Evolutionary conservation across 495 filamentous ascomycete genomes (phyloP).

Genomic region (Podospora appendiculata): DNA sequence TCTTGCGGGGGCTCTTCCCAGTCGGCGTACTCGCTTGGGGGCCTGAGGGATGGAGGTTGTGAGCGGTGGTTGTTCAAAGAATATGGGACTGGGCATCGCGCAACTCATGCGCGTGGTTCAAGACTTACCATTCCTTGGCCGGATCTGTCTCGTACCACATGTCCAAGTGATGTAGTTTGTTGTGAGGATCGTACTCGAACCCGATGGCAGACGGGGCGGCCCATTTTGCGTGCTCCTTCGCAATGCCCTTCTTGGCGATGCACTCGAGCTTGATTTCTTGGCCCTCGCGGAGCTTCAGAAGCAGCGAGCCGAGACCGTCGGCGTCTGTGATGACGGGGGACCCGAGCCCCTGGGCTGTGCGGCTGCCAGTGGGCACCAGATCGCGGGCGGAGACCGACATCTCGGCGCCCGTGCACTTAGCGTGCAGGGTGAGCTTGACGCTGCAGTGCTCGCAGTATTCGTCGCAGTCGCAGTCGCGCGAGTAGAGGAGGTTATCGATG

Average conservation of each 20-base stretch:
- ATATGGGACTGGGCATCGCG: too few relatives aligned
- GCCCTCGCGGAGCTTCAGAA: constrained; percentile 79
- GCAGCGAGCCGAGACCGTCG: constrained; percentile 69
- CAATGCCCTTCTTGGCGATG: constrained; percentile 95
- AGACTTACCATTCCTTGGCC: constrained; percentile 76
- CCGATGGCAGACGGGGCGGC: constrained; percentile 83
- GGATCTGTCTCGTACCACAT: constrained; percentile 91
- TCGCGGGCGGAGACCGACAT: constrained; percentile 91
- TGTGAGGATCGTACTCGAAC: constrained; percentile 97
- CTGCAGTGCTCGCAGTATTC: constrained; percentile 85
- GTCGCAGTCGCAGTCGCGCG: constrained; percentile 95
- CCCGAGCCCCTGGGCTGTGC: constrained; percentile 52
- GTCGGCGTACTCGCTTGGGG: constrained; percentile 71
- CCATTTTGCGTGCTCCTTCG: constrained; percentile 99
- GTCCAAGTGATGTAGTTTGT: constrained; percentile 81
- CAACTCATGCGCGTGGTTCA: background rate
- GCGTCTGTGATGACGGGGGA: constrained; percentile 82
- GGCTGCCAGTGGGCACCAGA: constrained; percentile 63
- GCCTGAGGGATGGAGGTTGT: constrained; percentile 46
- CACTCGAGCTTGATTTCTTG: constrained; percentile 86
- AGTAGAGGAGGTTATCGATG: constrained; percentile 76
- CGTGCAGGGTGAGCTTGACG: constrained; percentile 73
- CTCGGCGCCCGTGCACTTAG: constrained; percentile 71
- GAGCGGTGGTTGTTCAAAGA: background rate
- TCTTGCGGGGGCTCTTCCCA: constrained; percentile 81